Percentiles rank a stretch among this genome's conserved stretches.
Conservation (phyloP, 2,329 filamentous ascomycete genomes). For the Penicillium brevicompactum region DNA sequence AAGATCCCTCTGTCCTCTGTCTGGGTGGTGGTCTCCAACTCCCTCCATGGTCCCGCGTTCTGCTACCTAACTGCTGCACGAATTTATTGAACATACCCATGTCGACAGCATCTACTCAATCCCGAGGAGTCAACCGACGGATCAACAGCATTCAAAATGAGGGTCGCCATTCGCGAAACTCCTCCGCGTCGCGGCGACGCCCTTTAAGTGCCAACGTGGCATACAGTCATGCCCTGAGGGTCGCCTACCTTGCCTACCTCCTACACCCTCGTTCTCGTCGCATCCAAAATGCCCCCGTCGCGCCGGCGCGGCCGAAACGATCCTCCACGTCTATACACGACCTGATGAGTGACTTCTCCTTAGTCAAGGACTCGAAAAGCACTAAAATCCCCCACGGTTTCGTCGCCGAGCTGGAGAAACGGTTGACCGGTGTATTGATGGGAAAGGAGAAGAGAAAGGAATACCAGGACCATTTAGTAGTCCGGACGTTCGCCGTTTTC, state of each 20-base stretch:
- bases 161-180: conserved; percentile 43
- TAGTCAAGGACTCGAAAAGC: conserved; percentile 68
- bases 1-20: neutral
- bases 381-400: conserved; percentile 72
- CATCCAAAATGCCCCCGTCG: conserved; percentile 76
- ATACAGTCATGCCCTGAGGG: conserved; percentile 86
- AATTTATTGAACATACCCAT: conserved; percentile 38
- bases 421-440: conserved; percentile 77
- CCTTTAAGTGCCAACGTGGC: conserved; percentile 69
- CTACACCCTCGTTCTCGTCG: conserved; percentile 87
- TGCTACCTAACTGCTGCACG: conserved; percentile 25
- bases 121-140: conserved; percentile 49
- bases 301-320: conserved; percentile 67
- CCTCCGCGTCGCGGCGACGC: conserved; percentile 46
- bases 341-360: conserved; percentile 82
- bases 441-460: conserved; percentile 83
- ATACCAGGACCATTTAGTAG: conserved; percentile 86
- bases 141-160: conserved; percentile 51
- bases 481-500: conserved; percentile 91
- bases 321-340: conserved; percentile 74
- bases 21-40: conserved; percentile 28
- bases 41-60: conserved; percentile 39
- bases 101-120: conserved; percentile 51
- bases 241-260: conserved; percentile 89
- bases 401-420: conserved; percentile 71